Base-by-base conservation (phyloP, 331 rosid species). In the Quercus phellos region DNA sequence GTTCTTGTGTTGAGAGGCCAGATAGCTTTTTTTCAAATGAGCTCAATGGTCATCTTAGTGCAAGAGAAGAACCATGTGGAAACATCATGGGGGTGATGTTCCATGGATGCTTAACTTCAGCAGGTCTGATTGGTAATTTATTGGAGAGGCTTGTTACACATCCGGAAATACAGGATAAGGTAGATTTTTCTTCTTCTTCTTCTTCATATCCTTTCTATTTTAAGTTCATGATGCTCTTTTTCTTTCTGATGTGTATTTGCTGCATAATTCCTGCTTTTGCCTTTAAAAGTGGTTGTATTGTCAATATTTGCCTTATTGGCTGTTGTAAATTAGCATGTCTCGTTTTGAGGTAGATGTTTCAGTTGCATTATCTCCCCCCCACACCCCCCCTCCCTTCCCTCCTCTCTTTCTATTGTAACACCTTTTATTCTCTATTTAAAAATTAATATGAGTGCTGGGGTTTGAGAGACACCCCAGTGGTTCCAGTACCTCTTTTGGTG, bases 31-130 rank as follows among this genome's bases (percentile, higher is more conserved):
- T 83, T 83, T 80, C 77, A 58, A 84, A 54, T 21, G 88, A 81
- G 81, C 81, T 78, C 51, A 81, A 72, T 55, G 86, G 74, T 74
- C 80, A 73, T 69, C 68, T 70, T 77, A 78, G 38, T 83, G 61
- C 75, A 58, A 76, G 81, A 66, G 93, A 90, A 82, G 98, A 89
- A 66, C 70, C 87, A 70, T 88, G 69, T 69, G 88, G 92, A 60
- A 87, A 89, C 74, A 81, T 90, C 76, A 88, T 93, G 96, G 89
- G 90, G 21, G 74, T 90, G 81, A 90, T 91, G 93, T 84, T 85
- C 85, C 94, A 91, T 79, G 98, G 98, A 85, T 87, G 91, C 84
- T 87, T 88, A 72, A 86, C 91, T 77, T 88, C 91, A 2, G 84
- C 89, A 14, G 81, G 89, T 70, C 84, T 93, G 86, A 85, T 93